Percentiles rank a stretch among this genome's conserved stretches.
phyloP scores from a whole-genome alignment of 257 asterid species.

The Solanum pinnatisectum region DNA sequence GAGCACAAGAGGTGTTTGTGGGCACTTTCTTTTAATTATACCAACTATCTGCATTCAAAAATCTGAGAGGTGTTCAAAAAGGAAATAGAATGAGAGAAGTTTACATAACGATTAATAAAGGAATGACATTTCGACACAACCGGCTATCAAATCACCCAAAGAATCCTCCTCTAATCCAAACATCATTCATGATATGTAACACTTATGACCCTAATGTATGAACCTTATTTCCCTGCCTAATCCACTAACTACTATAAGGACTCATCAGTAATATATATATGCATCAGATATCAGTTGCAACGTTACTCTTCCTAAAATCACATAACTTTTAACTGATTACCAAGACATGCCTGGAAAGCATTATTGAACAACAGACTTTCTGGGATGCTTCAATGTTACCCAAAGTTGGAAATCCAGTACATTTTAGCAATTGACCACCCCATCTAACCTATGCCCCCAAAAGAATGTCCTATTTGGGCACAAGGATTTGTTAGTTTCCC shows the following conservation, averaged over 20 bases:
- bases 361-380: neutral
- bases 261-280: neutral
- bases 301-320: neutral
- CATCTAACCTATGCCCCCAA: neutral
- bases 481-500: neutral
- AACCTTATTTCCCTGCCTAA: neutral
- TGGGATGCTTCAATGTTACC: neutral
- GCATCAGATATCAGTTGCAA: neutral
- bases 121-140: neutral
- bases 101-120: neutral
- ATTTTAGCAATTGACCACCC: neutral
- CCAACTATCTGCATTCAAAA: conserved; percentile 58
- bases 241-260: neutral
- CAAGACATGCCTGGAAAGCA: neutral
- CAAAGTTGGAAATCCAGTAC: neutral
- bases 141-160: neutral
- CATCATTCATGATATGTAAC: conserved; percentile 21
- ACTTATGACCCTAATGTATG: neutral
- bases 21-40: conserved; percentile 62
- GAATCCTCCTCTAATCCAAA: neutral
- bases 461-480: neutral
- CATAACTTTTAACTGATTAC: neutral
- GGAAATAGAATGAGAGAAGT: neutral
- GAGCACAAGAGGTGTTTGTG: conserved; percentile 78
- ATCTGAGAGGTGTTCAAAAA: conserved; percentile 10